A percentile compares a stretch with the other conserved stretches of the same genome.
Evolutionary conservation across 164 flowering plant species (phyloP).

Genomic region (Dillenia suffruticosa): DNA sequence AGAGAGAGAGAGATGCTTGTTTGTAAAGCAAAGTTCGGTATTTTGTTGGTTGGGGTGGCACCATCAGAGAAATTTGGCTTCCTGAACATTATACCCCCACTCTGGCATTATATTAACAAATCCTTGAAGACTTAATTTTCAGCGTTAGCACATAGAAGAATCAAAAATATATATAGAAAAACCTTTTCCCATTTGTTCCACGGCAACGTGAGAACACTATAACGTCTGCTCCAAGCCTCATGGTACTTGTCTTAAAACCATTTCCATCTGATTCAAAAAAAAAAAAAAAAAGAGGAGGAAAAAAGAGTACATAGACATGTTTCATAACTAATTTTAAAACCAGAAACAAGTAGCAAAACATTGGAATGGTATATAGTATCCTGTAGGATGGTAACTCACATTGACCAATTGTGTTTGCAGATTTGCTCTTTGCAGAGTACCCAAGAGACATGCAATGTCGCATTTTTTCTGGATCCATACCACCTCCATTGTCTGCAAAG

Average conservation of each 20-base stretch:
- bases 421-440: slow-evolving; percentile 87
- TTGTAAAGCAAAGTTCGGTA: no score
- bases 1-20: no score
- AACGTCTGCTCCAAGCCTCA: slow-evolving; percentile 99
- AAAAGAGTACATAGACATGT: not conserved
- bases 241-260: slow-evolving; percentile 97
- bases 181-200: slow-evolving; percentile 76
- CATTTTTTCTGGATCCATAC: slow-evolving; percentile 92
- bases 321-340: not conserved
- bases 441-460: slow-evolving; percentile 97
- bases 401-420: slow-evolving; percentile 88
- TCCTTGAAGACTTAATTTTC: no score
- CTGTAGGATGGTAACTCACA: slow-evolving; percentile 40
- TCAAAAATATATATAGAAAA: not conserved
- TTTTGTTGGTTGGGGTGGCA: no score
- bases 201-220: slow-evolving; percentile 82
- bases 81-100: no score
- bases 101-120: no score
- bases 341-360: not conserved
- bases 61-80: no score
- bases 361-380: not conserved
- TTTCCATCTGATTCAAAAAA: slow-evolving; percentile 69
- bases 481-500: slow-evolving; percentile 42
- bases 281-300: not conserved
- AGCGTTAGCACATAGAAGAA: no score